Base-by-base conservation (phyloP, 129 eudicot genomes). In the Heracleum sosnowskyi region DNA sequence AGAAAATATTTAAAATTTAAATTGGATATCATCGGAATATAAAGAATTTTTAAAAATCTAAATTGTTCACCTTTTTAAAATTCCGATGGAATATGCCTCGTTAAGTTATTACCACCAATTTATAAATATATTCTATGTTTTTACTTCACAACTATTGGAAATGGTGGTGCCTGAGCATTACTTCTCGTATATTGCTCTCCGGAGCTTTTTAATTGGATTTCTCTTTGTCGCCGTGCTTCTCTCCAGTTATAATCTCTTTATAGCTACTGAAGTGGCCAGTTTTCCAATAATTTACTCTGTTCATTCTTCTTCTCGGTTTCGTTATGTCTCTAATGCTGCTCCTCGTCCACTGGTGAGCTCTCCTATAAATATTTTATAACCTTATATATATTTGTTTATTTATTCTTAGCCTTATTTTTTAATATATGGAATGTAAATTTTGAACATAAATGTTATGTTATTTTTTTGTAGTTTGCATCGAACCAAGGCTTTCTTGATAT, bases 241-340 rank as follows among this genome's bases (percentile, higher is more conserved):
- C 37, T 80, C 79, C 79, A 35, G 75, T 44, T 80, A 44, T 78
- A 39, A 45, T n/a, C 69, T 80, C 29, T 74, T 57, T 33, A 44
- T 74, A 63, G 79, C 83, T 29, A 46, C 68, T 20, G 35, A 55
- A 15, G 20, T 64, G 16, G 78, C n/a, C 12, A n/a, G 63, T 7
- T 31, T 80, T 26, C 46, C 77, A 33, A 29, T 76, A 26, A 1
- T 4, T 60, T 60, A 20, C 63, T 22, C 69, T 28, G 9, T 51
- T 40, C 46, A 40, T 26, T 17, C 17, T 37, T 74, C 53, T 72
- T 64, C 80, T 28, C 57, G 36, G 44, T 42, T 78, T 17, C 22
- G 22, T 47, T 47, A 33, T 46, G 63, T 66, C 57, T 33, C 74
- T 33, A 63, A 33, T 74, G 33, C 24, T 31, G 18, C 37, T 72